Evolutionary conservation across 352 stramenopile species (phyloP).

Genomic region (Globisporangium cystogenes): DNA sequence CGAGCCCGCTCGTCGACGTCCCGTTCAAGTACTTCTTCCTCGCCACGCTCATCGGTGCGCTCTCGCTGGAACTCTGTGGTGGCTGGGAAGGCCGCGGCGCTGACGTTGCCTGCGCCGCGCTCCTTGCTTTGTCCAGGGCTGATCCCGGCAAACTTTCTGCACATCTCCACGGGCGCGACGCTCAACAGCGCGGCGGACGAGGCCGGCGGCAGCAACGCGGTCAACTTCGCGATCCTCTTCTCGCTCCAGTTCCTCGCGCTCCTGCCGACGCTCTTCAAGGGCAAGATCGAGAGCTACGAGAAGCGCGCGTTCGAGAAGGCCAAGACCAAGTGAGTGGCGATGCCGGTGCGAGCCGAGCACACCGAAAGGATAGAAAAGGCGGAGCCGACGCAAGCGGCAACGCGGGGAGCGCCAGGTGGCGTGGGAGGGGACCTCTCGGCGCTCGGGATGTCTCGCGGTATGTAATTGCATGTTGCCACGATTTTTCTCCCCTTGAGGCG

Average conservation of each 20-base stretch:
- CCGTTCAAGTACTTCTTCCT: constrained; percentile 84
- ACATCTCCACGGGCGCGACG: constrained; percentile 80
- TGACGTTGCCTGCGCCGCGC: neutral
- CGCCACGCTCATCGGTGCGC: constrained; percentile 71
- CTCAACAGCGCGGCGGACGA: constrained; percentile 61
- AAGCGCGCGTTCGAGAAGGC: constrained; percentile 66
- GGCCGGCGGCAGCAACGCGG: constrained; percentile 47
- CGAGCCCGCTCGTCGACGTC: constrained; percentile 77
- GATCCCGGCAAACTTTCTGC: constrained; percentile 78
- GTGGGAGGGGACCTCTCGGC: neutral
- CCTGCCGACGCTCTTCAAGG: constrained; percentile 81
- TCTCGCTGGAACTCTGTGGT: too few relatives aligned
- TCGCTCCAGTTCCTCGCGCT: constrained; percentile 80
- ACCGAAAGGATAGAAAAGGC: neutral
- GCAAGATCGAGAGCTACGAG: constrained; percentile 83
- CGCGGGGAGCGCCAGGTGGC: too few relatives aligned
- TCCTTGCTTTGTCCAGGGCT: constrained; percentile 27
- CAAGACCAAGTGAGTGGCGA: constrained; percentile 23
- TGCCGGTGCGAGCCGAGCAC: too few relatives aligned
- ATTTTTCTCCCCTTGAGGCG: too few relatives aligned
- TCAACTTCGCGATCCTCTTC: constrained; percentile 83
- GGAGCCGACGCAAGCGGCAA: neutral
- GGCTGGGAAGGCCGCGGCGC: too few relatives aligned
- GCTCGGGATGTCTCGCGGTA: neutral
- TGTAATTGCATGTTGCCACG: neutral